phyloP scores from a whole-genome alignment of 768 basidiomycete species.

The Lyophyllum semitale region DNA sequence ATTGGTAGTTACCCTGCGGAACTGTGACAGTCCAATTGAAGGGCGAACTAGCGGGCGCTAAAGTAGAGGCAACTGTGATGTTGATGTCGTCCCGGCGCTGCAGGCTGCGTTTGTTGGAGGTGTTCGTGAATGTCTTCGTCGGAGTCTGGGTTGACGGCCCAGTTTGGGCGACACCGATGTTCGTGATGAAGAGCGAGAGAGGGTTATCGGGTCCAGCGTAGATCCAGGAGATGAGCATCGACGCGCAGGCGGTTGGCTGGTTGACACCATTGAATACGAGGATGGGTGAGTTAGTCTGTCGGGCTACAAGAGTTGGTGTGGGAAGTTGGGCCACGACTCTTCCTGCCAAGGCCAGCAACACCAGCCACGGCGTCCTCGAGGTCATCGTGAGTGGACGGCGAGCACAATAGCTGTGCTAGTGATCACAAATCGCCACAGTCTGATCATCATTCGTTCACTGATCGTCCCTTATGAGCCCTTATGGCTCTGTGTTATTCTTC shows the following conservation, averaged over 20 bases:
- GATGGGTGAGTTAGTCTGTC: constrained; percentile 13
- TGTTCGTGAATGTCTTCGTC: constrained; percentile 8
- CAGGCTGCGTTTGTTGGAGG: constrained; percentile 3
- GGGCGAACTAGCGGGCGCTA: constrained; percentile 24
- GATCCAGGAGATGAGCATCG: constrained; percentile 35
- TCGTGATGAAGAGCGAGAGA: constrained; percentile 39
- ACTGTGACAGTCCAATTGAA: constrained; percentile 53
- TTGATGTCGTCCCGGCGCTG: constrained; percentile 21
- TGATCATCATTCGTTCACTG: neutral
- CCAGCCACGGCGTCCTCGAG: constrained; percentile 4
- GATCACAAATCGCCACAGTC: neutral
- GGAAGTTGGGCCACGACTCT: neutral
- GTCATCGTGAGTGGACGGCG: constrained; percentile 7
- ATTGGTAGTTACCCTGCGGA: constrained; percentile 48
- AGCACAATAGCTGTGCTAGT: neutral
- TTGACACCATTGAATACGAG: constrained; percentile 20
- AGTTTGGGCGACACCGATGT: constrained; percentile 33
- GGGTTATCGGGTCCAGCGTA: constrained; percentile 33
- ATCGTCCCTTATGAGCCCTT: neutral
- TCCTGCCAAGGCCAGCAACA: constrained; percentile 3
- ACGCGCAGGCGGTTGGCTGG: constrained; percentile 27
- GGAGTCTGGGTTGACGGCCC: constrained; percentile 8
- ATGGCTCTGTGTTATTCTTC: neutral
- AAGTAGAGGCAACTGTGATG: constrained; percentile 23
- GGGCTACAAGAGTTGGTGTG: neutral